phyloP scores from a whole-genome alignment of 2,329 filamentous ascomycete species.

The Venturiaceae sp. region DNA sequence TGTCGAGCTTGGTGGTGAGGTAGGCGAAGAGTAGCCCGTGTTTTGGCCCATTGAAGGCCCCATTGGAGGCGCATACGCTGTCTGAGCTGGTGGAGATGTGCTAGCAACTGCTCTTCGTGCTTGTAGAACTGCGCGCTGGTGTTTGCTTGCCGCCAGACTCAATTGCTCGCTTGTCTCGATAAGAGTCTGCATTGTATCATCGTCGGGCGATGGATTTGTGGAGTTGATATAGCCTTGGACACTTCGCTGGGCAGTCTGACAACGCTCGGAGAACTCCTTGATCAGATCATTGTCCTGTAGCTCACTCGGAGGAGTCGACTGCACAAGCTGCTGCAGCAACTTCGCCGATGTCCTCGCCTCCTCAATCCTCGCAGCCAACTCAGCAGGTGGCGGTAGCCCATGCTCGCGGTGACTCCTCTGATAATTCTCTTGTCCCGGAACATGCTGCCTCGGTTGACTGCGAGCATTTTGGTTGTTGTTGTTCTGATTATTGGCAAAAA shows the following conservation, averaged over 20 bases:
- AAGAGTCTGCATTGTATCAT: constrained; percentile 84
- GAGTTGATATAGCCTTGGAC: constrained; percentile 80
- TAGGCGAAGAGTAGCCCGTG: not conserved
- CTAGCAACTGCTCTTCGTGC: constrained; percentile 37
- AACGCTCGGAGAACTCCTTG: constrained; percentile 83
- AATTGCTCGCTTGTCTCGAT: constrained; percentile 94
- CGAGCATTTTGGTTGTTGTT: not conserved
- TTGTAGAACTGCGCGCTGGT: constrained; percentile 66
- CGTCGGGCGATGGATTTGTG: constrained; percentile 72
- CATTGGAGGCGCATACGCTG: not conserved
- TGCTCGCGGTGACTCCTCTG: constrained; percentile 11
- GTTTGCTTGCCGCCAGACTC: constrained; percentile 69
- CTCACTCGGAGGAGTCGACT: constrained; percentile 70
- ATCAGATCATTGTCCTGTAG: constrained; percentile 78
- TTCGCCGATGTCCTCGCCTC: constrained; percentile 87
- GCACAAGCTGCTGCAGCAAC: constrained; percentile 82
- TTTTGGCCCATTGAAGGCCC: not conserved
- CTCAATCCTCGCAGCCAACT: constrained; percentile 75
- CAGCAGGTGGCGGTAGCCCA: constrained; percentile 54
- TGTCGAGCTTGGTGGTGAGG: not conserved
- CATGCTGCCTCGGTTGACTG: not conserved
- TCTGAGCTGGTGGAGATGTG: constrained; percentile 3
- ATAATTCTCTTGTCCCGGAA: constrained; percentile 11
- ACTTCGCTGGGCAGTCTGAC: constrained; percentile 67
- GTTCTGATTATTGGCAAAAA: not conserved